phyloP scores from a whole-genome alignment of 768 basidiomycete genomes.

The Serendipita sp. region DNA sequence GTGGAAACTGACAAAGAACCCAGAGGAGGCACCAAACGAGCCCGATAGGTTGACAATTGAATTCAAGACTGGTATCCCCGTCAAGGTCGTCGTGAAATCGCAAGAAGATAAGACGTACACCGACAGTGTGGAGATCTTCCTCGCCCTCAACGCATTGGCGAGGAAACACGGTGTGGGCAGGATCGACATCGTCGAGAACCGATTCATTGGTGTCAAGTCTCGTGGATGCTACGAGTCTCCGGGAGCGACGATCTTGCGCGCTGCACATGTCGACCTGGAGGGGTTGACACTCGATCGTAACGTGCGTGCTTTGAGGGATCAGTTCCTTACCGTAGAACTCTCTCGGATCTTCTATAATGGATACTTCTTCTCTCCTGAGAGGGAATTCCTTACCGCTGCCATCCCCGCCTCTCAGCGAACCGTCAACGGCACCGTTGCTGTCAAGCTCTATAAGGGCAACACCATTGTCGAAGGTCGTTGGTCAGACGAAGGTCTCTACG shows the following conservation, averaged over 20 bases:
- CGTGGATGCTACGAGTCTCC: constrained; percentile 99
- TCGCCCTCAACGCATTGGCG: constrained; percentile 76
- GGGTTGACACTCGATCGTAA: constrained; percentile 96
- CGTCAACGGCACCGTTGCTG: constrained; percentile 80
- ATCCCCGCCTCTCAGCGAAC: constrained; percentile 92
- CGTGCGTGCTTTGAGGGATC: constrained; percentile 84
- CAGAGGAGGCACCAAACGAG: constrained; percentile 60
- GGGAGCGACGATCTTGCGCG: constrained; percentile 87
- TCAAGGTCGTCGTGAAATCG: constrained; percentile 49
- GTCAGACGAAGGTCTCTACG: constrained; percentile 88
- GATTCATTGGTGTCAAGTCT: constrained; percentile 98
- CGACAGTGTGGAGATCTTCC: constrained; percentile 91
- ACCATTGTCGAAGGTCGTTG: constrained; percentile 82
- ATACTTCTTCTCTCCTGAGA: constrained; percentile 98
- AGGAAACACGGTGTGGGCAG: constrained; percentile 92
- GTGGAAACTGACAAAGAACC: constrained; percentile 91
- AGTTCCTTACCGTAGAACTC: constrained; percentile 83
- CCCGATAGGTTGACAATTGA: constrained; percentile 75
- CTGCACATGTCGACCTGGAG: constrained; percentile 90
- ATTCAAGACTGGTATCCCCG: constrained; percentile 74
- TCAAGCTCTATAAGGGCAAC: constrained; percentile 94
- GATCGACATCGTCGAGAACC: constrained; percentile 98
- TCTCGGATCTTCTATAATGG: constrained; percentile 93
- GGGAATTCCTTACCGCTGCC: constrained; percentile 81
- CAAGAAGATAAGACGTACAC: constrained; percentile 46